A percentile compares a stretch with the other conserved stretches of the same genome.
Evolutionary conservation across 2,329 filamentous ascomycete species (phyloP).

Genomic region (Waltergamsia citrina): DNA sequence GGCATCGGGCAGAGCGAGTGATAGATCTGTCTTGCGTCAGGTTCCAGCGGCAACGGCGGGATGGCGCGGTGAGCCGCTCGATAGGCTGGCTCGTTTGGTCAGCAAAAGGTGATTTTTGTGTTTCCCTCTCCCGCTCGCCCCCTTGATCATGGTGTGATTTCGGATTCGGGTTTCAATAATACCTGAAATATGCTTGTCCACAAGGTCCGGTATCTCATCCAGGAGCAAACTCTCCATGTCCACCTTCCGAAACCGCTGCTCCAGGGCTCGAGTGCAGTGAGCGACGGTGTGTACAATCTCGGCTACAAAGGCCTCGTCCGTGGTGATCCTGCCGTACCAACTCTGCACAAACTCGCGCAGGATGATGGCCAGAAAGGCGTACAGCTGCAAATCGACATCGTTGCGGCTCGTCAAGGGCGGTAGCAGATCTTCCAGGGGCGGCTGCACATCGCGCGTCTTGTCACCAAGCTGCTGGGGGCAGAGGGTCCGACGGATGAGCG

Average conservation of each 20-base stretch:
- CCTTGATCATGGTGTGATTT: no score
- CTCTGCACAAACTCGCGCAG: conserved; percentile 82
- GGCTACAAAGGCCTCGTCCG: conserved; percentile 78
- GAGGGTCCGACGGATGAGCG: conserved; percentile 74
- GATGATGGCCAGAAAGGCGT: conserved; percentile 83
- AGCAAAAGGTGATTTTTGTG: background rate
- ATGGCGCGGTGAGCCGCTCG: conserved; percentile 54
- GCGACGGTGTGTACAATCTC: conserved; percentile 87
- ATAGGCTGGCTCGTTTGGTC: conserved; percentile 48
- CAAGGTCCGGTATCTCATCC: conserved; percentile 76
- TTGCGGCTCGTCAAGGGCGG: conserved; percentile 91
- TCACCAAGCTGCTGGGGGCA: conserved; percentile 60
- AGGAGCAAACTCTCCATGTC: conserved; percentile 76
- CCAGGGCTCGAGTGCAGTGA: conserved; percentile 79
- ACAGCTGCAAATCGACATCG: conserved; percentile 86
- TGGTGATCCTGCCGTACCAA: conserved; percentile 90
- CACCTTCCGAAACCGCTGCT: conserved; percentile 73
- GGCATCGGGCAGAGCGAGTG: conserved; percentile 77
- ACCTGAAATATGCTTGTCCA: conserved; percentile 78
- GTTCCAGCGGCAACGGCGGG: conserved; percentile 47
- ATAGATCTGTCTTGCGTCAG: conserved; percentile 62
- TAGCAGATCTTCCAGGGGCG: conserved; percentile 67
- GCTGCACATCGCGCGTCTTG: conserved; percentile 35
- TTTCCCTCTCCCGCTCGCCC: no score
- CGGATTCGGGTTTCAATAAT: no score